Percentiles rank a stretch among this genome's conserved stretches.
Conservation (phyloP, 345 rosid genomes). For the Stellera chamaejasme region DNA sequence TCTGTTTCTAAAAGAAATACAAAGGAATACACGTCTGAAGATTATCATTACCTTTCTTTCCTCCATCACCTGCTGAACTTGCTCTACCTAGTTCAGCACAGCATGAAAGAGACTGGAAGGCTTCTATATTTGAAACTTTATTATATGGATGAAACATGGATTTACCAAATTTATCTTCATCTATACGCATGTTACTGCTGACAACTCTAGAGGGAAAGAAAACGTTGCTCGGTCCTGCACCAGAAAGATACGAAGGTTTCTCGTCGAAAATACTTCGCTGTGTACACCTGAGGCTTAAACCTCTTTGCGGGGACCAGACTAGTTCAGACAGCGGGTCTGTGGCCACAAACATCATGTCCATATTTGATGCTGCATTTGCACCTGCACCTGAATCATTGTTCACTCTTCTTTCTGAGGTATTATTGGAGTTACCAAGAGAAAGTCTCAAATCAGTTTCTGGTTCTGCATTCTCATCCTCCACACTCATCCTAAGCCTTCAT, state of each 20-base stretch:
- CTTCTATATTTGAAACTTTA: constrained; percentile 18
- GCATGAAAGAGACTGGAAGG: constrained; percentile 13
- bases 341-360: constrained; percentile 38
- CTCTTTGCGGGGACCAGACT: constrained; percentile 88
- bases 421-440: constrained; percentile 29
- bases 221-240: constrained; percentile 29
- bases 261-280: constrained; percentile 44
- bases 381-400: constrained; percentile 61
- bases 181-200: constrained; percentile 18
- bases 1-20: too few relatives aligned
- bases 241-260: constrained; percentile 32
- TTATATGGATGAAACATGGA: constrained; percentile 10
- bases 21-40: constrained; percentile 19
- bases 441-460: constrained; percentile 34
- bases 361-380: constrained; percentile 73
- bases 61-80: constrained; percentile 19
- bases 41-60: constrained; percentile 19
- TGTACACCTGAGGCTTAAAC: constrained; percentile 66
- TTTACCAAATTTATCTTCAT: constrained; percentile 9
- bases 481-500: constrained; percentile 37
- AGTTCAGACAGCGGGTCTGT: constrained; percentile 65
- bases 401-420: constrained; percentile 22
- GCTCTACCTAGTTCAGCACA: constrained; percentile 18
- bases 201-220: constrained; percentile 9
- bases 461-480: constrained; percentile 38